Percentiles rank a stretch among this genome's conserved stretches.
These are phyloP conservation scores for Cladophialophora psammophila DNA, from an alignment of 2,329 filamentous ascomycete species.

Conservation along the genomic window DNA sequence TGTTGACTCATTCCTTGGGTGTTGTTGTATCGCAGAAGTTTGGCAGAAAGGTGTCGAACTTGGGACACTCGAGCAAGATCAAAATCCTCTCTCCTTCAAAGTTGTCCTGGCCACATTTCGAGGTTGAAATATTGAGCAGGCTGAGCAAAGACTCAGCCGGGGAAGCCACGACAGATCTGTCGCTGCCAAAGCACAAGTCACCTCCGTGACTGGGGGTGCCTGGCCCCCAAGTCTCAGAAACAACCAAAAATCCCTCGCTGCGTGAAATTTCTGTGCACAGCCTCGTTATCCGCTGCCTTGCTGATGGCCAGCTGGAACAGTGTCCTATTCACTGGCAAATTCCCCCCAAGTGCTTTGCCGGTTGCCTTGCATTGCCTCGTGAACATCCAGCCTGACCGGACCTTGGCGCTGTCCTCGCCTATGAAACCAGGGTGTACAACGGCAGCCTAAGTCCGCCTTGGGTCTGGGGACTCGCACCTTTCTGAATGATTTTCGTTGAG, in stretches of 20 bases:
- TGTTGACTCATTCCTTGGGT: slow-evolving; percentile 16
- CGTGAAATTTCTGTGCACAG: slow-evolving; percentile 1
- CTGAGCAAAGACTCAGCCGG: not conserved
- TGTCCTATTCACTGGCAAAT: slow-evolving; percentile 1
- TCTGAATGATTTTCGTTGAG: too few species aligned
- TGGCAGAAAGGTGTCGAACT: not conserved
- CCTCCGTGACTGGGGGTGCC: not conserved
- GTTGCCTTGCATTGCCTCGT: slow-evolving; percentile 2
- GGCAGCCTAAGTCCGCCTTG: too few species aligned
- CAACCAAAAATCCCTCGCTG: not conserved
- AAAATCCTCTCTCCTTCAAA: not conserved
- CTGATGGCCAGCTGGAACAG: not conserved
- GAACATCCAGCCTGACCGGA: not conserved
- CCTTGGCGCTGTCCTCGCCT: slow-evolving; percentile 2
- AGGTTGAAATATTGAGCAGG: not conserved
- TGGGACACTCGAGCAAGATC: not conserved
- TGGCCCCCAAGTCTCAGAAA: not conserved
- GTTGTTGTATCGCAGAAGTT: not conserved
- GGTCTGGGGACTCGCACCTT: too few species aligned
- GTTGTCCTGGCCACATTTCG: not conserved
- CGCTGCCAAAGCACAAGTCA: not conserved
- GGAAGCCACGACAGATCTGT: not conserved
- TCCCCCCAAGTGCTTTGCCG: not conserved
- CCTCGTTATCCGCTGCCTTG: not conserved
- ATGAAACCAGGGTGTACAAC: not conserved